Evolutionary conservation across 2,329 filamentous ascomycete species (phyloP), one percentile per base, ranked within the genome.

Genomic region (Chrysoporthe austroafricana): DNA sequence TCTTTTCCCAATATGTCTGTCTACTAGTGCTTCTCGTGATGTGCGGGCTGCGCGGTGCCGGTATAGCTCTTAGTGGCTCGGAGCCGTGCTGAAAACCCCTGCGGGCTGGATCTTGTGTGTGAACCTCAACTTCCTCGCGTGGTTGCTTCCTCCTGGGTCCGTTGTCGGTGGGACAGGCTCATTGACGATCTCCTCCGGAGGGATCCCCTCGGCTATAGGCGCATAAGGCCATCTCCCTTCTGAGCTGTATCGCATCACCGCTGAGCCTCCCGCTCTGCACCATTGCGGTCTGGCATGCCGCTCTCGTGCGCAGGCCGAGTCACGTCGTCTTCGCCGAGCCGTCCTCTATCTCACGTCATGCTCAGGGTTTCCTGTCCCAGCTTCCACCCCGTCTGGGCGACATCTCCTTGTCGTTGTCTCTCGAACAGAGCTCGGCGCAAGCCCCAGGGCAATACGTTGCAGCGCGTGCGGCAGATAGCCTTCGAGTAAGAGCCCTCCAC

Each of bases 1-100:
- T 69, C 70, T 66, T 66, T 11, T 16, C n/a, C 9, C 44, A 50
- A 26, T 36, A 42, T 16, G 46, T 26, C 26, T 26, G 46, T 21
- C 44, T 34, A 26, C 9, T 8, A 62, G 7, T 36, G 18, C 32
- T 43, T 21, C 11, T 52, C 26, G 60, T 50, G 60, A 50, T 50
- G 46, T 59, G 48, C 54, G 34, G 57, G 52, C 16, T 21, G 26
- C 52, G 26, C 43, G 11, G 43, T 56, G 21, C 42, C 21, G 34
- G 18, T 54, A 39, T 39, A 9, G 9, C 13, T 21, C 21, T 13
- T 32, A 11, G 11, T 52, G 9, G 6, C 48, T 32, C 21, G 16
- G 21, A 26, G 7, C 48, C 21, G 21, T 52, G 11, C 11, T 11
- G 48, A 32, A 21, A 32, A 52, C 11, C 21, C 7, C 21, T 7